Evolutionary conservation across 108 stramenopile genomes (phyloP), one percentile per base, ranked within the genome.

Genomic region (Chaetoceros tenuissimus): DNA sequence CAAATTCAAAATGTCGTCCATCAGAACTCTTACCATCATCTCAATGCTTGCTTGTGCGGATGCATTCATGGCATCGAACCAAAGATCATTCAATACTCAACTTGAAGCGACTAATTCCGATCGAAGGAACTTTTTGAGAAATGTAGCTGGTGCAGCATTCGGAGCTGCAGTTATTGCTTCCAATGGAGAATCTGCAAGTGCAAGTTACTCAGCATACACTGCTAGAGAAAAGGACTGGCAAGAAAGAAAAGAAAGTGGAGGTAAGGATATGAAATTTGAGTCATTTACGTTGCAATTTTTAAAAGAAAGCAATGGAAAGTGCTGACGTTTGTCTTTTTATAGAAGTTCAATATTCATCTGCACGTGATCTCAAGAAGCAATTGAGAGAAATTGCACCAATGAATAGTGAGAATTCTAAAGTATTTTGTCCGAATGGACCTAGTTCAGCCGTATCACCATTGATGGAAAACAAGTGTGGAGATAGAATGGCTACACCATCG

Each of bases 381-480:
- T 75, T 92, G 2, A 71, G 71, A 0, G 85, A 92, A 48, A 85
- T 92, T 49, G 89, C 67, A 5, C 89, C 89, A 13, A 65, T 70
- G 77, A 92, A 92, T 53, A 60, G 31, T 34, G 80, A 81, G 28
- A 60, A 73, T 8, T 76, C 82, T 1, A 77, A 78, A 64, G 80
- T 87, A 10, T 92, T 92, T 66, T 92, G 89, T 71, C 89, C 89
- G 28, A 92, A 92, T 51, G 89, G 89, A 46, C 66, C 79, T 2
- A 67, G 71, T 17, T 71, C 85, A 1, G 73, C 75, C 28, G 89
- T 92, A 17, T 73, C 70, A 31, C 85, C 89, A 0, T 28, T 92
- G 59, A 92, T 92, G 89, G 89, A 92, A 57, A 92, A 92, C 53
- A 87, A 85, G 55, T 92, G 89, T 55, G 76, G 84, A 1, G 89